A percentile compares a stretch with the other conserved stretches of the same genome.
Evolutionary conservation across 1,139 yeast species (phyloP).

Genomic region (Yamadazyma songkhlaensis): DNA sequence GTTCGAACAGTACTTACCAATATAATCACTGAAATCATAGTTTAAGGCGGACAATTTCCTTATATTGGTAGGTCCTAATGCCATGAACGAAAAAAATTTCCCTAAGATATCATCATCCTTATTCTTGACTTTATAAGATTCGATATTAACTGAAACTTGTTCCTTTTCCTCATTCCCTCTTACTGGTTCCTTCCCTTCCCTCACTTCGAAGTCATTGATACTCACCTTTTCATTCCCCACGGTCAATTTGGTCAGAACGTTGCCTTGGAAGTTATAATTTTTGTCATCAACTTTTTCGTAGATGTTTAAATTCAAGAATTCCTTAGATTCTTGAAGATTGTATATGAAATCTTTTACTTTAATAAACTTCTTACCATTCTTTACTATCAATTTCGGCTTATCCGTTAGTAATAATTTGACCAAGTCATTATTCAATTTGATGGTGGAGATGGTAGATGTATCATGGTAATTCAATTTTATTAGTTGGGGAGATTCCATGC

Average conservation of each 20-base stretch:
- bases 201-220: not conserved
- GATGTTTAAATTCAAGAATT: constrained; percentile 35
- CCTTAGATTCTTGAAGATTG: constrained; percentile 36
- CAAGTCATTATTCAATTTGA: constrained; percentile 27
- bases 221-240: constrained; percentile 13
- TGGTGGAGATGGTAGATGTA: constrained; percentile 21
- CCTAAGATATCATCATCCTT: constrained; percentile 20
- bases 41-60: constrained; percentile 10
- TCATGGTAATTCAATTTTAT: not conserved
- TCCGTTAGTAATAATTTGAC: constrained; percentile 19
- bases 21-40: not conserved
- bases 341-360: constrained; percentile 27
- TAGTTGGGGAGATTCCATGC: constrained; percentile 1
- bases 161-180: too few species aligned
- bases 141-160: too few species aligned
- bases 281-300: constrained; percentile 13
- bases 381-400: constrained; percentile 33
- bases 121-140: too few species aligned
- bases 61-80: constrained; percentile 36
- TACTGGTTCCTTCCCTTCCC: not conserved
- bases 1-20: constrained; percentile 18
- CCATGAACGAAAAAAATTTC: constrained; percentile 33
- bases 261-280: constrained; percentile 24
- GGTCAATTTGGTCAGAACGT: constrained; percentile 30
- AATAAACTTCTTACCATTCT: constrained; percentile 33